Evolutionary conservation across 805 yeast genomes (phyloP).

Genomic region (Wickerhamomyces mucosus): DNA sequence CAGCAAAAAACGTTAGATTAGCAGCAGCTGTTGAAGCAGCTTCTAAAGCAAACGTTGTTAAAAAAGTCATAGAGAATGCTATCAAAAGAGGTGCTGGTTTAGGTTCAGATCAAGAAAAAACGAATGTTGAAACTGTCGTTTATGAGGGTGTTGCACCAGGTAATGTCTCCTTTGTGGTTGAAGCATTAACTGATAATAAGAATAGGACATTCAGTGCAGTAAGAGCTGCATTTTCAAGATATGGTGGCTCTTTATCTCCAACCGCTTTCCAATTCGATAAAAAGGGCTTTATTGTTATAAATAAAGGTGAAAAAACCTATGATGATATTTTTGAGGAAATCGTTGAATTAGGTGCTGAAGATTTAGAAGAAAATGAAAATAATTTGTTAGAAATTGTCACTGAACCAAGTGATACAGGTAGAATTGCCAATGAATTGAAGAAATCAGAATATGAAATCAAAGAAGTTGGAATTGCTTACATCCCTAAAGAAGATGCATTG

Average conservation of each 20-base stretch:
- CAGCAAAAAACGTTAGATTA: slow-evolving; percentile 45
- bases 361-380: slow-evolving; percentile 43
- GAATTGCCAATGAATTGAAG: slow-evolving; percentile 49
- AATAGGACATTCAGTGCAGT: slow-evolving; percentile 71
- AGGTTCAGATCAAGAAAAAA: slow-evolving; percentile 30
- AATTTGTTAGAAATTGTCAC: slow-evolving; percentile 43
- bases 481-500: slow-evolving; percentile 51
- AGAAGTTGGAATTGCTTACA: slow-evolving; percentile 63
- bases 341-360: slow-evolving; percentile 68
- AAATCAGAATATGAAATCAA: slow-evolving; percentile 41
- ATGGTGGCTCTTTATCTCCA: slow-evolving; percentile 65
- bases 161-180: slow-evolving; percentile 78
- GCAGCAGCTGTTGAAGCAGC: slow-evolving; percentile 75
- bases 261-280: slow-evolving; percentile 69
- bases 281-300: slow-evolving; percentile 62
- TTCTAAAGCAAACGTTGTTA: slow-evolving; percentile 62
- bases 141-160: slow-evolving; percentile 94
- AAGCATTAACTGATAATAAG: slow-evolving; percentile 84
- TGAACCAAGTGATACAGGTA: slow-evolving; percentile 53
- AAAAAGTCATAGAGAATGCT: slow-evolving; percentile 81
- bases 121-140: slow-evolving; percentile 41
- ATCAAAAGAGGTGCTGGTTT: slow-evolving; percentile 77
- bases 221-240: slow-evolving; percentile 64
- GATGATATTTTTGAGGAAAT: slow-evolving; percentile 71
- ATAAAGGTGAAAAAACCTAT: slow-evolving; percentile 28